phyloP scores from a whole-genome alignment of 441 rosid genomes.

The Cnidoscolus chayamansa region DNA sequence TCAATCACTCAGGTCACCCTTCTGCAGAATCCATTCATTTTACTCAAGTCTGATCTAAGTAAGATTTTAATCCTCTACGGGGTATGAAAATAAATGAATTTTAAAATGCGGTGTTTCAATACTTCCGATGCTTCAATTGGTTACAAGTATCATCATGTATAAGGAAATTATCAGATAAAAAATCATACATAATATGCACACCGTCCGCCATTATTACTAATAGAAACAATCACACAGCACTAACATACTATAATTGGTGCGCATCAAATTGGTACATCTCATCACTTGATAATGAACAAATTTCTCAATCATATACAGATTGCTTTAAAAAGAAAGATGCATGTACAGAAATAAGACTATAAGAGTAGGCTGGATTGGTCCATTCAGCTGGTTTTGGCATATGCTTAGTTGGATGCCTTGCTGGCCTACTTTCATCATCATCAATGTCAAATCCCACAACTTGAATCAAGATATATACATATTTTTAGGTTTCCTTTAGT shows the following conservation, averaged over 20 bases:
- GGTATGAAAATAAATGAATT: background rate
- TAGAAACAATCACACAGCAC: too few species aligned
- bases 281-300: too few species aligned
- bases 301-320: too few species aligned
- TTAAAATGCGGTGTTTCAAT: background rate
- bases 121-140: background rate
- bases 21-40: background rate
- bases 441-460: slow-evolving; percentile 77
- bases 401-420: slow-evolving; percentile 80
- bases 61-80: background rate
- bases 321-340: too few species aligned
- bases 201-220: background rate
- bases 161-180: slow-evolving; percentile 14
- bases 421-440: slow-evolving; percentile 82
- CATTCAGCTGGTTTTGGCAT: slow-evolving; percentile 71
- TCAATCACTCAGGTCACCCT: background rate
- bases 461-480: slow-evolving; percentile 34
- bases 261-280: too few species aligned
- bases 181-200: background rate
- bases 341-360: slow-evolving; percentile 39
- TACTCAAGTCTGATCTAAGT: slow-evolving; percentile 8
- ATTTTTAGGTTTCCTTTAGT: background rate
- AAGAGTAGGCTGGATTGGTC: slow-evolving; percentile 76
- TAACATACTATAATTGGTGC: too few species aligned
- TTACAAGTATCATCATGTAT: slow-evolving; percentile 1